Evolutionary conservation across 345 rosid species (phyloP).

Genomic region (Hypericum androsaemum): DNA sequence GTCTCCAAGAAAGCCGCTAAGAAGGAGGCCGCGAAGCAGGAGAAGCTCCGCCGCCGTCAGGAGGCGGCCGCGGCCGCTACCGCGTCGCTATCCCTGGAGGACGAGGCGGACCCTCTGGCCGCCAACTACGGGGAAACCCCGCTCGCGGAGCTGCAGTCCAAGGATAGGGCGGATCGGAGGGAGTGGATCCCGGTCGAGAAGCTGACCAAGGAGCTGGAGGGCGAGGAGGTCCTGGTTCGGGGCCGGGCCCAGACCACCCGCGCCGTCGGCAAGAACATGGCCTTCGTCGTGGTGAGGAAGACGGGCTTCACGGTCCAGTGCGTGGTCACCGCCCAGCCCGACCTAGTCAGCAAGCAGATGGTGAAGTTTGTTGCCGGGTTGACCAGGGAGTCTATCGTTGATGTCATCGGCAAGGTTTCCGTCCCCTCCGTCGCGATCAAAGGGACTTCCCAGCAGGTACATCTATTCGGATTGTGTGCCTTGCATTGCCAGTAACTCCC

Average conservation of each 20-base stretch:
- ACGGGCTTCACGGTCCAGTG: constrained; percentile 68
- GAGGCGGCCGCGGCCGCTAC: constrained; percentile 31
- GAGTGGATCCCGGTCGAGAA: constrained; percentile 39
- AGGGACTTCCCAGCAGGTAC: constrained; percentile 59
- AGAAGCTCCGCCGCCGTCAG: constrained; percentile 62
- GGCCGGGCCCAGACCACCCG: constrained; percentile 57
- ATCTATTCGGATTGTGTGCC: background rate
- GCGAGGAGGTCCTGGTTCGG: constrained; percentile 37
- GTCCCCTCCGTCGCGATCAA: constrained; percentile 41
- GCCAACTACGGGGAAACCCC: constrained; percentile 56
- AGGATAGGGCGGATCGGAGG: constrained; percentile 20
- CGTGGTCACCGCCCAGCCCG: constrained; percentile 39
- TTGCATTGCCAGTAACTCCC: too few relatives aligned
- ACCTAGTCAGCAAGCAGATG: constrained; percentile 47
- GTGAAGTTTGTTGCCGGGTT: constrained; percentile 42
- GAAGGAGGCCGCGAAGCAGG: constrained; percentile 73
- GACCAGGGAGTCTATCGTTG: constrained; percentile 61
- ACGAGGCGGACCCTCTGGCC: constrained; percentile 30
- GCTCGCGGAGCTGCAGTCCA: constrained; percentile 50
- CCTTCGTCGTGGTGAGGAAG: constrained; percentile 58
- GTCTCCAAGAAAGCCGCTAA: constrained; percentile 77
- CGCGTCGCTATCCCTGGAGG: constrained; percentile 29
- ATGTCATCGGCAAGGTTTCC: constrained; percentile 41
- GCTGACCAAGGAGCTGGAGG: constrained; percentile 35
- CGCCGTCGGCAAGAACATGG: constrained; percentile 40